Evolutionary conservation across 495 filamentous ascomycete species (phyloP).

Genomic region (Trichocladium antarcticum): DNA sequence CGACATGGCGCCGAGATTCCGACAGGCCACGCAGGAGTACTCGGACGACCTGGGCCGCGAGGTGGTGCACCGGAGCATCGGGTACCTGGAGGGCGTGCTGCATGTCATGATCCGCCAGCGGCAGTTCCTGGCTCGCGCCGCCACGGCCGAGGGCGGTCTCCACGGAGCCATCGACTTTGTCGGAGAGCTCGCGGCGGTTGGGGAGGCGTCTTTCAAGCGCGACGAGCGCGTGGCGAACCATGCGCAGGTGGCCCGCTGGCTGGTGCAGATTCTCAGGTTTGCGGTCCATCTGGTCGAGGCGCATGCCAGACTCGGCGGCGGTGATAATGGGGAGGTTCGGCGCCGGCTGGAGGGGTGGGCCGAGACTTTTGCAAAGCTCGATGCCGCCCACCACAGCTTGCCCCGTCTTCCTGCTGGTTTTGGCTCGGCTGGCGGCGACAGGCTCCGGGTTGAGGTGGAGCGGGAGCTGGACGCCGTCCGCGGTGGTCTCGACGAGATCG

Average conservation of each 20-base stretch:
- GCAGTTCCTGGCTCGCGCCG: conserved; percentile 29
- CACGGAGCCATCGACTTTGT: conserved; percentile 13
- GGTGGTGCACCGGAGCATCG: conserved; percentile 65
- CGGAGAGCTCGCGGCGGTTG: conserved; percentile 18
- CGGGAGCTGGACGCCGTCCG: conserved; percentile 36
- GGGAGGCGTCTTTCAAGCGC: conserved; percentile 10
- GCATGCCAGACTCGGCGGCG: conserved; percentile 49
- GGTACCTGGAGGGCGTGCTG: conserved; percentile 72
- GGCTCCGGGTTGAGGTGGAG: conserved; percentile 37
- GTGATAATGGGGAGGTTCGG: conserved; percentile 33
- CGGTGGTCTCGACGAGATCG: conserved; percentile 33
- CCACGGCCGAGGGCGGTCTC: conserved; percentile 17
- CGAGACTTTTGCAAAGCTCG: conserved; percentile 31
- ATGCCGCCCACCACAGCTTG: conserved; percentile 33
- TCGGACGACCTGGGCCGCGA: conserved; percentile 71
- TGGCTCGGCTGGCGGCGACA: conserved; percentile 33
- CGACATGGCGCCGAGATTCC: conserved; percentile 55
- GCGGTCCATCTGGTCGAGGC: conserved; percentile 42
- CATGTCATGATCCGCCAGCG: conserved; percentile 59
- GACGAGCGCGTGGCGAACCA: conserved; percentile 20
- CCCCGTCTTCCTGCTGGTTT: conserved; percentile 47
- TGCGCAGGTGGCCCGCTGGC: conserved; percentile 29
- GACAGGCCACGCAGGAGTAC: conserved; percentile 54
- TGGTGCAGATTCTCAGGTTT: conserved; percentile 33
- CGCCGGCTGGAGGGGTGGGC: conserved; percentile 40